Percentiles rank a stretch among this genome's conserved stretches.
Conservation (phyloP, 495 filamentous ascomycete species). For the Penicillium malachiteum region DNA sequence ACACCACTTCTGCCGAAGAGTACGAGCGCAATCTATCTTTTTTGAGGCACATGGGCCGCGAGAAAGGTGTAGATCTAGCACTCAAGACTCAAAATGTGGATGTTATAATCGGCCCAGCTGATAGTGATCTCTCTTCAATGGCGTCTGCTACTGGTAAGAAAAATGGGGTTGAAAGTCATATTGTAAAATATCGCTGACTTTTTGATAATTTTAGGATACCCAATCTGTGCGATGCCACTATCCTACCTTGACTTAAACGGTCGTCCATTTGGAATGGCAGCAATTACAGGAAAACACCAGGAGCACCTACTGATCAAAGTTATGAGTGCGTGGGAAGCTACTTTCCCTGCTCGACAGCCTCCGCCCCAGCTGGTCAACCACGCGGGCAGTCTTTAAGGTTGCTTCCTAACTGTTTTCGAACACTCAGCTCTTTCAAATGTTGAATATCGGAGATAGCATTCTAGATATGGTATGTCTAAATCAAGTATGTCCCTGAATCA, state of each 20-base stretch:
- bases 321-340: constrained; percentile 31
- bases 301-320: constrained; percentile 23
- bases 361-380: constrained; percentile 8
- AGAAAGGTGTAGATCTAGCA: constrained; percentile 9
- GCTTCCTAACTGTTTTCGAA: too few species aligned
- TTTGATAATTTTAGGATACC: constrained; percentile 13
- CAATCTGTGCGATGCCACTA: constrained; percentile 23
- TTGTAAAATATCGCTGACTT: not conserved
- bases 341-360: constrained; percentile 13
- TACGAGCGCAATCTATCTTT: constrained; percentile 10
- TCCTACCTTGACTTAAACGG: constrained; percentile 27
- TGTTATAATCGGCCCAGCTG: constrained; percentile 14
- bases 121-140: constrained; percentile 9
- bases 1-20: constrained; percentile 6
- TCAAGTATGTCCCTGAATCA: too few species aligned
- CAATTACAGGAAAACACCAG: constrained; percentile 13
- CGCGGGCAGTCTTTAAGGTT: too few species aligned
- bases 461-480: too few species aligned
- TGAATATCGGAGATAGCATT: too few species aligned
- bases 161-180: not conserved
- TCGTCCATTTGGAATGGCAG: constrained; percentile 23
- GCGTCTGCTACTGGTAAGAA: constrained; percentile 11
- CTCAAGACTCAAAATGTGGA: constrained; percentile 7
- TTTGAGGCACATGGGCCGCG: constrained; percentile 6
- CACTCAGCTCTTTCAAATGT: too few species aligned